A percentile compares a stretch with the other conserved stretches of the same genome.
Evolutionary conservation across 768 basidiomycete species (phyloP).

Genomic region (Lactifluus hygrophoroides): DNA sequence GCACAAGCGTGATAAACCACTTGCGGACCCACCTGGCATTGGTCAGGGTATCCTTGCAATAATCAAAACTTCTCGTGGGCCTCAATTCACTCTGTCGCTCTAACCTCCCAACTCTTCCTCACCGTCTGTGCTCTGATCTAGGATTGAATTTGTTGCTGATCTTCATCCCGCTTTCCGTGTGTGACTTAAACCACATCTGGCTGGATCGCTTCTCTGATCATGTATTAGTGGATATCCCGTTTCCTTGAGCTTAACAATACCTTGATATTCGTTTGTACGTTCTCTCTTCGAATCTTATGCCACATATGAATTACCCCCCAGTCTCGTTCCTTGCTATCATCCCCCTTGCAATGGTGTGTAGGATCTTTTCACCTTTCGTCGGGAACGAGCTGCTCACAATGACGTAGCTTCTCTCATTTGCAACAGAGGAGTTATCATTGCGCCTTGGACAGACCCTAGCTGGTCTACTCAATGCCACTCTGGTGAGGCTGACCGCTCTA

Average conservation of each 20-base stretch:
- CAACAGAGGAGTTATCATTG: conserved; percentile 77
- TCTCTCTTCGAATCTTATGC: no score
- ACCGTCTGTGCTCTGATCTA: conserved; percentile 23
- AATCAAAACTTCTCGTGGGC: conserved; percentile 48
- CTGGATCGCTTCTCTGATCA: neutral
- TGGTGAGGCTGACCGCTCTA: conserved; percentile 34
- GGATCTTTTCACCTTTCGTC: neutral
- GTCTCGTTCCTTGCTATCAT: conserved; percentile 78
- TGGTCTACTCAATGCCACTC: conserved; percentile 77
- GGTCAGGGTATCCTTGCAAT: conserved; percentile 45
- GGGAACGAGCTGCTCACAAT: conserved; percentile 1
- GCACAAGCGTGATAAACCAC: conserved; percentile 17
- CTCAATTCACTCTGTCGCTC: neutral
- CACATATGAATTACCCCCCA: conserved; percentile 22
- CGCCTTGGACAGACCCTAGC: conserved; percentile 79
- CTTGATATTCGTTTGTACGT: conserved; percentile 66
- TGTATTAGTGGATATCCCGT: conserved; percentile 59
- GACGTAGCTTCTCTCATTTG: conserved; percentile 63
- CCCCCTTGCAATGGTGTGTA: conserved; percentile 64
- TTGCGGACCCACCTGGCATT: conserved; percentile 40
- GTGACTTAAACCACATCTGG: conserved; percentile 19
- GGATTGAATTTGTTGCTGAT: conserved; percentile 65
- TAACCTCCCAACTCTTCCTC: neutral
- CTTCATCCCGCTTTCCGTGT: conserved; percentile 64
- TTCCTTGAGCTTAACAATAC: conserved; percentile 48